These are phyloP conservation scores for Lecanicillium sp. DNA, from an alignment of 2,329 filamentous ascomycete species.

Conservation along the genomic window DNA sequence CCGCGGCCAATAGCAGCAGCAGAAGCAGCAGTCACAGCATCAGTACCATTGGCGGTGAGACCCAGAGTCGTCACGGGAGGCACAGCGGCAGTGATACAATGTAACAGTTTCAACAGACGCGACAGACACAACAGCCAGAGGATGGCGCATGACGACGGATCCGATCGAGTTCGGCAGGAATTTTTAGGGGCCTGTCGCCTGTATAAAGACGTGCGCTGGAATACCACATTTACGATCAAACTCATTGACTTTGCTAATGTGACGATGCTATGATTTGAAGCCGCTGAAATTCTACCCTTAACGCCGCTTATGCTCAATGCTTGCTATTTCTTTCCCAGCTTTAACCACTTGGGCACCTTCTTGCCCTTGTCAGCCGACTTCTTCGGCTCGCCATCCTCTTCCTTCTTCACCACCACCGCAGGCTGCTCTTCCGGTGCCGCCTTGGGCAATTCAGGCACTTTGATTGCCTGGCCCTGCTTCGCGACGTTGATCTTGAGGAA, in stretches of 20 bases:
- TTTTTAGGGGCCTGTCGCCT: slow-evolving; percentile 7
- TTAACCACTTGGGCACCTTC: slow-evolving; percentile 64
- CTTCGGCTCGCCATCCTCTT: slow-evolving; percentile 24
- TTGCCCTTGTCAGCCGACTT: slow-evolving; percentile 35
- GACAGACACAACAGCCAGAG: no score
- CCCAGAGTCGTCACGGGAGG: no score
- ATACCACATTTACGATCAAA: slow-evolving; percentile 14
- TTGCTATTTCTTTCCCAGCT: slow-evolving; percentile 62
- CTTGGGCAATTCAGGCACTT: slow-evolving; percentile 51
- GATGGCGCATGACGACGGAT: no score
- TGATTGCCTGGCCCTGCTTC: slow-evolving; percentile 59
- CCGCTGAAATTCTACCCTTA: slow-evolving; percentile 2
- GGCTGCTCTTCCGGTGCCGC: slow-evolving; percentile 35
- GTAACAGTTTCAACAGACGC: no score
- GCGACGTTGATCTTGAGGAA: slow-evolving; percentile 56
- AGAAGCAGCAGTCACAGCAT: no score
- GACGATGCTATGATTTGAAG: no score
- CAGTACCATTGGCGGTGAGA: no score
- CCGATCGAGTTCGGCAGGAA: slow-evolving; percentile 9
- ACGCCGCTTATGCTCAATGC: slow-evolving; percentile 4
- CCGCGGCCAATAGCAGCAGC: no score
- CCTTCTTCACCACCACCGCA: slow-evolving; percentile 21
- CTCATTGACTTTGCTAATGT: neutral
- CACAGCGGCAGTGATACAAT: no score
- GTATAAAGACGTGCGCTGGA: slow-evolving; percentile 11